Conservation (phyloP, 192 early-diverging fungal genomes). For the Linnemannia exigua region DNA sequence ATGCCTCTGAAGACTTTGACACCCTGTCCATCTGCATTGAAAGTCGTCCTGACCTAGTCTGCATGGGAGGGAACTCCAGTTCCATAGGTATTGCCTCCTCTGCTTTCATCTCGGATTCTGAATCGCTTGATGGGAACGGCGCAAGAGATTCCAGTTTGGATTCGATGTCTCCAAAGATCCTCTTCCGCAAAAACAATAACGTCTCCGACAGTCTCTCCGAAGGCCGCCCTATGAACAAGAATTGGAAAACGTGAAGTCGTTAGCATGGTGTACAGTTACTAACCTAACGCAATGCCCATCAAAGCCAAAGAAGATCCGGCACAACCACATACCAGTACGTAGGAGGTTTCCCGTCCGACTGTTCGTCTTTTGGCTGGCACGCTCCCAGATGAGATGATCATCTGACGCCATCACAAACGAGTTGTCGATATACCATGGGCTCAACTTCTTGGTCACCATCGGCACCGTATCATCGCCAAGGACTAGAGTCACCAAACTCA, state of each 20-base stretch:
- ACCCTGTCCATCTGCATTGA: slow-evolving; percentile 10
- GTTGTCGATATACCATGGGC: slow-evolving; percentile 49
- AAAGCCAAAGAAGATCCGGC: too few relatives aligned
- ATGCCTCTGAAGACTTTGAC: not conserved
- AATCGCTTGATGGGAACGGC: slow-evolving; percentile 9
- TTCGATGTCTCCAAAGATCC: slow-evolving; percentile 46
- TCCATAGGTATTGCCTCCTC: slow-evolving; percentile 9
- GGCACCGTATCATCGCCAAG: slow-evolving; percentile 47
- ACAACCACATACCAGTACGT: slow-evolving; percentile 37
- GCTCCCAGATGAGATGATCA: slow-evolving; percentile 46
- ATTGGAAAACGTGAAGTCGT: not conserved
- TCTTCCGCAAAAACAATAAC: slow-evolving; percentile 19
- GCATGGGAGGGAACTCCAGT: not conserved
- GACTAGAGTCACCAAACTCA: slow-evolving; percentile 48
- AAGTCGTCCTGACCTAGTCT: not conserved
- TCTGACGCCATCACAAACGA: slow-evolving; percentile 44
- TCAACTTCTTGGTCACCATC: slow-evolving; percentile 48
- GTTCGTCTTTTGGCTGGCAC: slow-evolving; percentile 36
- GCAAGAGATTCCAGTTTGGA: slow-evolving; percentile 18
- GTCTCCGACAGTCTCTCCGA: slow-evolving; percentile 32
- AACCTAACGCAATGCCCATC: too few relatives aligned
- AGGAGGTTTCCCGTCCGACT: slow-evolving; percentile 45
- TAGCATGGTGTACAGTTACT: not conserved
- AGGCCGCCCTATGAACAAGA: not conserved
- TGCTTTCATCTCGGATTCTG: slow-evolving; percentile 14